These are phyloP conservation scores for Fomitopsis schrenkii DNA, from an alignment of 1,284 basidiomycete species.

Conservation along the genomic window DNA sequence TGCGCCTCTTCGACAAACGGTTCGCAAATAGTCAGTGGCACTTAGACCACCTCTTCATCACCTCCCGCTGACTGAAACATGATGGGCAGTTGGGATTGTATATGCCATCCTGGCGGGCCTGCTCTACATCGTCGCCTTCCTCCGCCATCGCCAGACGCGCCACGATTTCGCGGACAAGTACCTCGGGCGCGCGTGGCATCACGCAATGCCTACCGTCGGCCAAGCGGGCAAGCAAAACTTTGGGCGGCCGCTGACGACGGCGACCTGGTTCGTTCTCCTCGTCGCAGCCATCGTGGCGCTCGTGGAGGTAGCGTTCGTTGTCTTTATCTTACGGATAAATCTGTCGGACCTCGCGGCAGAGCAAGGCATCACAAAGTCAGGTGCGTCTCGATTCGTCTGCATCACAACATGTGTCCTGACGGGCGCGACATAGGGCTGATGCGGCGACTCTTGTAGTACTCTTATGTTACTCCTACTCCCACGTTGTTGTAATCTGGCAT, in stretches of 20 bases:
- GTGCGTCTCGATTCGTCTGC: neutral
- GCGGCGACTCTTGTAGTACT: too few species aligned
- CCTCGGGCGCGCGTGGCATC: constrained; percentile 7
- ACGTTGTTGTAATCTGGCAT: too few species aligned
- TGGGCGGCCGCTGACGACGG: constrained; percentile 74
- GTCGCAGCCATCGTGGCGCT: constrained; percentile 58
- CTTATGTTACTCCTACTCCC: too few species aligned
- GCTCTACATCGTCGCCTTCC: constrained; percentile 55
- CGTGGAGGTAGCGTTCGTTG: constrained; percentile 62
- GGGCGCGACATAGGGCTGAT: too few species aligned
- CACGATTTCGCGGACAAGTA: constrained; percentile 69
- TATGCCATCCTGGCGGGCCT: constrained; percentile 62
- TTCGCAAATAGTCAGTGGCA: constrained; percentile 62
- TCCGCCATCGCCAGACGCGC: constrained; percentile 58
- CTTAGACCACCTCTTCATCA: neutral
- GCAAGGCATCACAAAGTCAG: neutral
- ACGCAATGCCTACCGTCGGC: constrained; percentile 47
- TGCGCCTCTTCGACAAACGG: constrained; percentile 72
- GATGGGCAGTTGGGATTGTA: constrained; percentile 58
- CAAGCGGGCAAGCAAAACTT: constrained; percentile 58
- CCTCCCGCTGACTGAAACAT: neutral
- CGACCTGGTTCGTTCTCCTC: constrained; percentile 66
- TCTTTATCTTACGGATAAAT: constrained; percentile 32
- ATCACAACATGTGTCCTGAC: too few species aligned
- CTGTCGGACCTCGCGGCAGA: neutral